These are phyloP conservation scores for Phylloporus rhodoxanthus DNA, from an alignment of 768 basidiomycete genomes.

Conservation along the genomic window DNA sequence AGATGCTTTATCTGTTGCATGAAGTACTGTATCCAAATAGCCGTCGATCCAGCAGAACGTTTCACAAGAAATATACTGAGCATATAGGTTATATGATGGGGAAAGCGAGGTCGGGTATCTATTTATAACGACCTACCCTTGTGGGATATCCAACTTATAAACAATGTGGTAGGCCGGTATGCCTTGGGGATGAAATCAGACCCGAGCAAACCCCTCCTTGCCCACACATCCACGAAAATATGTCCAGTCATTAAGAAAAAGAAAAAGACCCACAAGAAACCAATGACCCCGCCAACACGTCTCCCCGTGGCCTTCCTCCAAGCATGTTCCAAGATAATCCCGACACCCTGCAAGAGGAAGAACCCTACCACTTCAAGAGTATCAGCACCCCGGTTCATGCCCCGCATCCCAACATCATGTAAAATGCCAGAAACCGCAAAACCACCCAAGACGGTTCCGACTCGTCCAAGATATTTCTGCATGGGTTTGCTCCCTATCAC, in stretches of 20 bases:
- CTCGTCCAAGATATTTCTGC: constrained; percentile 39
- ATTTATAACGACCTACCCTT: neutral
- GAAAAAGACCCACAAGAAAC: constrained; percentile 45
- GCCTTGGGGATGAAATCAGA: constrained; percentile 8
- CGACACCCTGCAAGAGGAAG: constrained; percentile 54
- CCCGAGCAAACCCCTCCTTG: constrained; percentile 16
- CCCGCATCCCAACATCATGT: constrained; percentile 54
- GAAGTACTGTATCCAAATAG: too few species aligned
- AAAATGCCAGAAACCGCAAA: constrained; percentile 57
- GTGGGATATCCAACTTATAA: constrained; percentile 10
- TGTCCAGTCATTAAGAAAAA: constrained; percentile 48
- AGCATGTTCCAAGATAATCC: constrained; percentile 42
- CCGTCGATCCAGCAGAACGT: too few species aligned
- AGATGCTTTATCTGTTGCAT: too few species aligned
- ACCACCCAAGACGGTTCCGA: constrained; percentile 48
- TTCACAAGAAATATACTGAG: too few species aligned
- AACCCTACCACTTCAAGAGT: constrained; percentile 40
- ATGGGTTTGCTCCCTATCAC: constrained; percentile 44
- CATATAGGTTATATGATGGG: too few species aligned
- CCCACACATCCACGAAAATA: constrained; percentile 42
- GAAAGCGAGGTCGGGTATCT: neutral
- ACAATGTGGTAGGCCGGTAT: constrained; percentile 17
- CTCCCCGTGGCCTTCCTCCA: constrained; percentile 43
- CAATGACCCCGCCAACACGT: constrained; percentile 42
- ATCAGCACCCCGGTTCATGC: constrained; percentile 50